Conservation (phyloP, 2,329 filamentous ascomycete genomes). For the Hirsutella rhossiliensis region DNA sequence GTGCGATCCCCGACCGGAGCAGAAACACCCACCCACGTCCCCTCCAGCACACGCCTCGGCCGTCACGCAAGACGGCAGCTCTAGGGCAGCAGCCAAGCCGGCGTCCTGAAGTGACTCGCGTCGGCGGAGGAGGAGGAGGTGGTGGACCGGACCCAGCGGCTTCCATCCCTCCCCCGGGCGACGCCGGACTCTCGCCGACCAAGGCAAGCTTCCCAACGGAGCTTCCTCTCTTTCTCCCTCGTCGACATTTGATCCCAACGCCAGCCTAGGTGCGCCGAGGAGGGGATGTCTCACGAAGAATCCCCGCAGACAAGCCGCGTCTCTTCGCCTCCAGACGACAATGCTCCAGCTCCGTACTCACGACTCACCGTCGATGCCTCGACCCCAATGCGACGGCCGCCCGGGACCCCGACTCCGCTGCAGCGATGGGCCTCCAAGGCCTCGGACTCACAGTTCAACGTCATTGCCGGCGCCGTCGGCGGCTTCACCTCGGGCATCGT, state of each 20-base stretch:
- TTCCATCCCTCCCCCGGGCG: background rate
- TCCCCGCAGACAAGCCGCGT: constrained; percentile 20
- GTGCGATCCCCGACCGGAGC: background rate
- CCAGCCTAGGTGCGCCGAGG: constrained; percentile 2
- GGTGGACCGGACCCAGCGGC: background rate
- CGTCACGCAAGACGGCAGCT: background rate
- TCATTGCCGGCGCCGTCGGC: constrained; percentile 74
- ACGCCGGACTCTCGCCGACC: background rate
- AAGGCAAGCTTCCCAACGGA: background rate
- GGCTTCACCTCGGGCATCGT: constrained; percentile 90
- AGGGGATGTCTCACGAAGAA: constrained; percentile 41
- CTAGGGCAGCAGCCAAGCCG: background rate
- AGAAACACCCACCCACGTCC: background rate
- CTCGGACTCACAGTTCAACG: constrained; percentile 60
- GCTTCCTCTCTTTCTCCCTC: background rate
- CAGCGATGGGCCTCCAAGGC: constrained; percentile 45
- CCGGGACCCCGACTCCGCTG: constrained; percentile 26
- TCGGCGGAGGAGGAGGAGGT: background rate
- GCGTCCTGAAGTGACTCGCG: background rate
- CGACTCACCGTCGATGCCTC: constrained; percentile 15
- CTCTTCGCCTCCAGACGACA: constrained; percentile 19
- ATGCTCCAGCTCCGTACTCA: constrained; percentile 22
- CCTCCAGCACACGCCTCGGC: background rate
- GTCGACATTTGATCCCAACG: background rate
- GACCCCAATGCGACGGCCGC: constrained; percentile 17